phyloP scores from a whole-genome alignment of 768 basidiomycete species.

The Chalciporus piperatus region DNA sequence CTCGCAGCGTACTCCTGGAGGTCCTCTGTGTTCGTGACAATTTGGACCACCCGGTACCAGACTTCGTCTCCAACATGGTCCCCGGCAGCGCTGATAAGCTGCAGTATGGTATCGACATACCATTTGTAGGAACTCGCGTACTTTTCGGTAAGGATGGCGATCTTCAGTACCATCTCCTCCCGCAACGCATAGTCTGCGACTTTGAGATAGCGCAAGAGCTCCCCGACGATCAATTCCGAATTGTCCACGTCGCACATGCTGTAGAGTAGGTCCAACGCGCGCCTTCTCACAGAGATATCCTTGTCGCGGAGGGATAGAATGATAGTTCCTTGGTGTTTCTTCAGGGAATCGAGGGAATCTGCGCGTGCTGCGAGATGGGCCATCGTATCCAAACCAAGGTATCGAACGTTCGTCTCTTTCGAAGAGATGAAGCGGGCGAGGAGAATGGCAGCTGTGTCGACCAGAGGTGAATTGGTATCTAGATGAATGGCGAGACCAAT shows the following conservation, averaged over 20 bases:
- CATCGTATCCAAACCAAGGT: slow-evolving; percentile 97
- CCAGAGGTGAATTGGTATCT: slow-evolving; percentile 86
- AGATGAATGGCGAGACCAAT: slow-evolving; percentile 95
- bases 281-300: slow-evolving; percentile 92
- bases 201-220: slow-evolving; percentile 87
- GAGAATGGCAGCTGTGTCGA: slow-evolving; percentile 82
- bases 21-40: slow-evolving; percentile 98
- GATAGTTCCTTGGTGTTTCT: slow-evolving; percentile 94
- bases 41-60: slow-evolving; percentile 99
- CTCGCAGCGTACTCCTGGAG: slow-evolving; percentile 94
- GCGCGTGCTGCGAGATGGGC: slow-evolving; percentile 95
- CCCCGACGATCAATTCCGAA: slow-evolving; percentile 93
- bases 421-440: slow-evolving; percentile 96
- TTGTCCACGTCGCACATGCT: slow-evolving; percentile 99
- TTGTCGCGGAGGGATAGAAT: slow-evolving; percentile 93
- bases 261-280: slow-evolving; percentile 93
- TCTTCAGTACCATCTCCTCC: slow-evolving; percentile 99
- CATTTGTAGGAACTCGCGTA: slow-evolving; percentile 97
- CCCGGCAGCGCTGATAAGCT: slow-evolving; percentile 93
- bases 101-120: slow-evolving; percentile 98
- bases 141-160: slow-evolving; percentile 98
- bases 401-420: slow-evolving; percentile 97
- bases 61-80: slow-evolving; percentile 99
- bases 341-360: slow-evolving; percentile 88
- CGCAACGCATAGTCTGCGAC: slow-evolving; percentile 96